phyloP scores from a whole-genome alignment of 1,284 basidiomycete species.

The Cutaneotrichosporon cavernicola region DNA sequence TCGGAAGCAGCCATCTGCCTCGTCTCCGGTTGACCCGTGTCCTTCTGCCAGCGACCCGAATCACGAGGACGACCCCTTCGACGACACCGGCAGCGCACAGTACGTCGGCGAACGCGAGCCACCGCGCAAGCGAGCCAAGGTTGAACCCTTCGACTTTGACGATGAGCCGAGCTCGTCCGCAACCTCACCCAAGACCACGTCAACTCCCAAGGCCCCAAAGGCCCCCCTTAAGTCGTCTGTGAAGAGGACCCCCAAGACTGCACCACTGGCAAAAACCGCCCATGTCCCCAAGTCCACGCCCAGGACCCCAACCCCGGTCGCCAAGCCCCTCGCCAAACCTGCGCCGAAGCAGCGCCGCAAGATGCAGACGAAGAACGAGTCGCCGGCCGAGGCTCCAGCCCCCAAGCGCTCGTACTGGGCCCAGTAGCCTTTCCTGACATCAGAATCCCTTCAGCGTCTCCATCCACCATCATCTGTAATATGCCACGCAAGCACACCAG shows the following conservation, averaged over 20 bases:
- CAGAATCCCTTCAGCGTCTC: too few species aligned
- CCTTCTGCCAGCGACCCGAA: neutral
- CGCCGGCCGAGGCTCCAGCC: neutral
- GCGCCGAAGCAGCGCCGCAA: neutral
- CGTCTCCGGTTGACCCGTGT: neutral
- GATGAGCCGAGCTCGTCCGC: neutral
- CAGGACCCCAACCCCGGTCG: neutral
- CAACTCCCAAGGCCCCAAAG: neutral
- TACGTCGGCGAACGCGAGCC: neutral
- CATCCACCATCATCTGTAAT: neutral
- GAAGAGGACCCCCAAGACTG: neutral
- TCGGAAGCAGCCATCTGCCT: neutral
- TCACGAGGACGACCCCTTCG: neutral
- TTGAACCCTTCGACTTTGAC: neutral
- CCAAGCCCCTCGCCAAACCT: neutral
- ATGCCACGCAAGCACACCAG: neutral
- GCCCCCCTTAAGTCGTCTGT: neutral
- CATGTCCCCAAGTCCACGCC: neutral
- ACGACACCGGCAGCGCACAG: neutral
- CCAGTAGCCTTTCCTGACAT: neutral
- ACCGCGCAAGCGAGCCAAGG: neutral
- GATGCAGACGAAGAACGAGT: conserved; percentile 9
- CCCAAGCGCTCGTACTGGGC: neutral
- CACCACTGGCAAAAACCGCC: neutral
- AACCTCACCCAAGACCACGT: neutral